Evolutionary conservation across 2,329 filamentous ascomycete species (phyloP).

Genomic region (Venturia effusa): DNA sequence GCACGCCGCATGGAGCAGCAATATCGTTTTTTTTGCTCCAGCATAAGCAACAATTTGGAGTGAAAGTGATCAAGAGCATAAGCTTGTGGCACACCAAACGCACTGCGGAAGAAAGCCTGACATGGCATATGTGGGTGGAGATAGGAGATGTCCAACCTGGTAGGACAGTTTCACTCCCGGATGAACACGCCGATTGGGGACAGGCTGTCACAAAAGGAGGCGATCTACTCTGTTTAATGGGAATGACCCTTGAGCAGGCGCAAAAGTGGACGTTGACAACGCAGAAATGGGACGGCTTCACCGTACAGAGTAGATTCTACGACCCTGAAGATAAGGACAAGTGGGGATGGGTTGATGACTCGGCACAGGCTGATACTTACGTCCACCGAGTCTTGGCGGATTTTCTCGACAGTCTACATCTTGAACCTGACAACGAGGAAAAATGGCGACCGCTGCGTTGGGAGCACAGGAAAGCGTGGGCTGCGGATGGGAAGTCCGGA

Average conservation of each 20-base stretch:
- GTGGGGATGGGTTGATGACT: background rate
- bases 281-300: background rate
- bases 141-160: background rate
- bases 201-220: background rate
- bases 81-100: background rate
- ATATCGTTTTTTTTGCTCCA: background rate
- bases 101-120: background rate
- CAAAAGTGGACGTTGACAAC: background rate
- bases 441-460: background rate
- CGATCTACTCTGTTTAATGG: background rate
- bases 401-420: background rate
- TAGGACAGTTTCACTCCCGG: background rate
- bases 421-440: background rate
- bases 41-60: slow-evolving; percentile 4
- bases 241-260: background rate
- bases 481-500: background rate
- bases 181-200: background rate
- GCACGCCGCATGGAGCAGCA: background rate
- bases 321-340: background rate
- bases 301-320: background rate
- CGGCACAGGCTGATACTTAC: background rate
- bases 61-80: background rate
- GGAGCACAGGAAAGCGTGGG: background rate
- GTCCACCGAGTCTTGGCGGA: background rate
- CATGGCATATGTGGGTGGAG: background rate